Conservation (phyloP, 176 grass and related monocot genomes). For the Pontederia paniculata region DNA sequence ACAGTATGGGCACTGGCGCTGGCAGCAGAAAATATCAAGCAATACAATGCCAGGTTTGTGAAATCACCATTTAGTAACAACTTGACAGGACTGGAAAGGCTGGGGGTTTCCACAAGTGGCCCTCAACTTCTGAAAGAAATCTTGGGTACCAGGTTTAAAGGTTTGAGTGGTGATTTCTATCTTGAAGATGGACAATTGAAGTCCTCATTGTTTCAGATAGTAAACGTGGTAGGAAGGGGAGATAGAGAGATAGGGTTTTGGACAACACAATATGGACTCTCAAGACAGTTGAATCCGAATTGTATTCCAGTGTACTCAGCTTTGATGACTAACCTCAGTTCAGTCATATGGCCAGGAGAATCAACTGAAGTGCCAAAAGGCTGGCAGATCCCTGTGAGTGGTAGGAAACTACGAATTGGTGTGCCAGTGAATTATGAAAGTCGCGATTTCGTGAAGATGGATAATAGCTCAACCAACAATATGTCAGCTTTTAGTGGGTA, state of each 20-base stretch:
- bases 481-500: constrained; percentile 20
- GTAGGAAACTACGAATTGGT: constrained; percentile 9
- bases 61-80: constrained; percentile 20
- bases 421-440: neutral
- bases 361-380: neutral
- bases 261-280: neutral
- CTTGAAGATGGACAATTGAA: constrained; percentile 37
- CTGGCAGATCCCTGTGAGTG: constrained; percentile 11
- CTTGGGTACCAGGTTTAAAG: constrained; percentile 32
- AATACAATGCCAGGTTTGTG: constrained; percentile 12
- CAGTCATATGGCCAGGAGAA: neutral
- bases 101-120: constrained; percentile 25
- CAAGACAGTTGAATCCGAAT: neutral
- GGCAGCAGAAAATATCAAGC: constrained; percentile 22
- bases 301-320: neutral
- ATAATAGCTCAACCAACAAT: constrained; percentile 9
- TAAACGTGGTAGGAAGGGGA: neutral
- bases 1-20: constrained; percentile 38
- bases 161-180: constrained; percentile 37
- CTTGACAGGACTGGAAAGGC: constrained; percentile 10
- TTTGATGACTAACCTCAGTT: neutral
- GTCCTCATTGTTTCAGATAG: constrained; percentile 19
- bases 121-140: constrained; percentile 33
- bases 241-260: neutral
- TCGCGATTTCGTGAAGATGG: neutral